These are phyloP conservation scores for Aspergillus ostianus DNA, from an alignment of 495 filamentous ascomycete genomes.

Conservation along the genomic window DNA sequence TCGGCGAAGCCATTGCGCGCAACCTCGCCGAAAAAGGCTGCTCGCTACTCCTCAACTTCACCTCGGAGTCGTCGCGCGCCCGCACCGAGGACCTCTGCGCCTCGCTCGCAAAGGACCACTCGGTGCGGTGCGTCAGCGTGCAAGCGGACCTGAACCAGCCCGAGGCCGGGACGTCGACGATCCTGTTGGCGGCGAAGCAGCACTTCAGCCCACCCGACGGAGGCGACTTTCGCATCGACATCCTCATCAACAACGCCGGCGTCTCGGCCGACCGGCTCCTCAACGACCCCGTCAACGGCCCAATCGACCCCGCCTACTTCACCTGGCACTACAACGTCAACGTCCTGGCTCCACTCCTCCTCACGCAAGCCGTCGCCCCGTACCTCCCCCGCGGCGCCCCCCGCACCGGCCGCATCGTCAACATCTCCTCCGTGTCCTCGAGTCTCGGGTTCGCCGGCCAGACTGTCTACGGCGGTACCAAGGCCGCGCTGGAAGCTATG, in stretches of 20 bases:
- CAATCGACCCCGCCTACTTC: slow-evolving; percentile 58
- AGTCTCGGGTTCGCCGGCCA: slow-evolving; percentile 67
- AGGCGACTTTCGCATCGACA: slow-evolving; percentile 69
- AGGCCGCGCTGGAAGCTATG: slow-evolving; percentile 90
- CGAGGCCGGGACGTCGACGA: slow-evolving; percentile 27
- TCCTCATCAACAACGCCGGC: slow-evolving; percentile 88
- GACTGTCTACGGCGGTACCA: slow-evolving; percentile 82
- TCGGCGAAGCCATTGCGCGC: slow-evolving; percentile 77
- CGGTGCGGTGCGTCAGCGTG: slow-evolving; percentile 46
- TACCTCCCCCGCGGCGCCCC: slow-evolving; percentile 61
- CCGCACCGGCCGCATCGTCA: slow-evolving; percentile 76
- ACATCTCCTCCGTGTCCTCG: slow-evolving; percentile 69
- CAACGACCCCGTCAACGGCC: slow-evolving; percentile 49
- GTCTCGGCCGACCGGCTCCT: slow-evolving; percentile 60
- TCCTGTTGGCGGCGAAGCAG: slow-evolving; percentile 42
- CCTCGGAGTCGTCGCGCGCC: slow-evolving; percentile 53
- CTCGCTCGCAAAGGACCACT: slow-evolving; percentile 38
- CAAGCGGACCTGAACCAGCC: slow-evolving; percentile 58
- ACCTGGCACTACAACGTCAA: slow-evolving; percentile 74
- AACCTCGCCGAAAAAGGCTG: slow-evolving; percentile 76
- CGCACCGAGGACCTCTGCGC: slow-evolving; percentile 44
- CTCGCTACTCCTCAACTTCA: slow-evolving; percentile 68
- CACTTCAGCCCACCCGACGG: slow-evolving; percentile 48
- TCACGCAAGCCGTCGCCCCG: slow-evolving; percentile 67
- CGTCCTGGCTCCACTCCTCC: slow-evolving; percentile 79